Base-by-base conservation (phyloP, 768 basidiomycete genomes). In the Termitomyces sp. region DNA sequence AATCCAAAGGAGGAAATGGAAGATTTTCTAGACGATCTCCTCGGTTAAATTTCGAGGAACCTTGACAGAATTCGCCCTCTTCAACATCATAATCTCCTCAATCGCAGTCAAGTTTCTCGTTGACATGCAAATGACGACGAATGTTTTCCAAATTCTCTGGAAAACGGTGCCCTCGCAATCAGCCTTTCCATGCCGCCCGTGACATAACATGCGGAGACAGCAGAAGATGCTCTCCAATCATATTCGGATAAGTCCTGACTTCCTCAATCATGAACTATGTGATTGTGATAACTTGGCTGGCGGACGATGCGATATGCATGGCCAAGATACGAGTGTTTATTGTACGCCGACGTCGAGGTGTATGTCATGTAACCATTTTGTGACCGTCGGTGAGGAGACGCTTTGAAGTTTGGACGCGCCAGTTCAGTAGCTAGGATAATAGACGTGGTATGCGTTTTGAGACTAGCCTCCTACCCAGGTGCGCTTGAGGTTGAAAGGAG, bases 1-100 rank as follows among this genome's bases (percentile, higher is more conserved):
- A 77, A 68, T 50, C 73, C 78, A n/a, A 83, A 81, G 62, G 73
- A 71, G 38, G 77, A 83, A 53, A 84, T 90, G 85, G 80, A 90
- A 68, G 85, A 83, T 44, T 90, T 87, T 64, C 70, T 90, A 30
- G 88, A 90, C 58, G 86, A 88, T 38, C 66, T 90, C 4, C 65
- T 90, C 9, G 68, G 69, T 36, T 72, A 30, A 68, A 28, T n/a
- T n/a, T 18, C 13, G 9, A 20, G 51, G 20, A 50, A 14, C 57
- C 16, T n/a, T 30, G 22, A 10, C 16, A 53, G 40, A 24, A n/a
- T 24, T 24, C 22, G 18, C 16, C 38, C n/a, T 32, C n/a, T 10
- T 58, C 30, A n/a, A 26, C 28, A n/a, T 16, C 8, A 38, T 26
- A 3, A 28, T 20, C 6, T 3, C 18, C 32, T 48, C 5, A 5